phyloP scores from a whole-genome alignment of 75 land plant genomes.

The Isoetes taiwanensis region DNA sequence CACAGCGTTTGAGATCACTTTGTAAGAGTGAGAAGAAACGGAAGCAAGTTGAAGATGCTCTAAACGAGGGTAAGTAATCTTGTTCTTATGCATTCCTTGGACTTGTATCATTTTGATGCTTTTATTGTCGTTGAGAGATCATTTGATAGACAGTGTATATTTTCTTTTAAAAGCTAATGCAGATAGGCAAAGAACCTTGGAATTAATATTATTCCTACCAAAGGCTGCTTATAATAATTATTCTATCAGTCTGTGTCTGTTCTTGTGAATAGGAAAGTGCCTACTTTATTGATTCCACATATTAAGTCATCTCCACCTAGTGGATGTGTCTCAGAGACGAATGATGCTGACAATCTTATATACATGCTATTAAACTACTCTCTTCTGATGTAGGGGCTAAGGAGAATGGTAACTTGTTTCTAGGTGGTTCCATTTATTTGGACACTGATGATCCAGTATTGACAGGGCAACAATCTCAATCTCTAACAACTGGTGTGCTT shows the following conservation, averaged over 20 bases:
- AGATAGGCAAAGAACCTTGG: constrained; percentile 36
- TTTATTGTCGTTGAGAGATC: neutral
- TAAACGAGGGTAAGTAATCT: constrained; percentile 62
- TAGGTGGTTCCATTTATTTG: constrained; percentile 20
- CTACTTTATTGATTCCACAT: too few species aligned
- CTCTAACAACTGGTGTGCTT: neutral
- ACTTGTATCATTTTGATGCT: neutral
- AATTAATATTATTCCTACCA: constrained; percentile 4
- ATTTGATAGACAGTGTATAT: neutral
- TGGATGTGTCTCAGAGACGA: too few species aligned
- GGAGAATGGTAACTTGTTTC: constrained; percentile 18
- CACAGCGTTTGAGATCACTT: constrained; percentile 11
- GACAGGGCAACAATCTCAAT: neutral
- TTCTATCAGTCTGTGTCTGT: too few species aligned
- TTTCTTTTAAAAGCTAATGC: constrained; percentile 21
- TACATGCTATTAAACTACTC: too few species aligned
- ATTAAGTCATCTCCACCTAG: too few species aligned
- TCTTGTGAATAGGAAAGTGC: too few species aligned
- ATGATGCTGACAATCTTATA: too few species aligned
- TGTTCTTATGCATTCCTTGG: constrained; percentile 18
- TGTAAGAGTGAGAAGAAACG: constrained; percentile 21
- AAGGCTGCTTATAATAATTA: too few species aligned
- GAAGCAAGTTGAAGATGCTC: constrained; percentile 23
- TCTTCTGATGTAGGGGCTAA: too few species aligned
- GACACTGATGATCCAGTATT: constrained; percentile 11